Evolutionary conservation across 306 rosid species (phyloP).

Genomic region (Ochetophila trinervis): DNA sequence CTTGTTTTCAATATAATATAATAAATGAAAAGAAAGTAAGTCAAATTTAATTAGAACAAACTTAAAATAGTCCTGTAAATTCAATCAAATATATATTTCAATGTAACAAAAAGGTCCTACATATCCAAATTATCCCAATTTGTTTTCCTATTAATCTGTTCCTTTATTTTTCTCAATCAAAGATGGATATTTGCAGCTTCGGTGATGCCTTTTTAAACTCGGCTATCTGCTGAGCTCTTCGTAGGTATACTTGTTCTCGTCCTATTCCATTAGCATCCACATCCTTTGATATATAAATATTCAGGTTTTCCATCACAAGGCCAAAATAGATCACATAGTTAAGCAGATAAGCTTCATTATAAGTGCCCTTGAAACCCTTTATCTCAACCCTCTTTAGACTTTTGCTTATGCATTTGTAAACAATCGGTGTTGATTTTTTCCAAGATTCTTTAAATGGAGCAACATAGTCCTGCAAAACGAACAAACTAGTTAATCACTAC

Average conservation of each 20-base stretch:
- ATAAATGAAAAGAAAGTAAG: no score
- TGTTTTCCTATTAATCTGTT: no score
- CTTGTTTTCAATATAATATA: no score
- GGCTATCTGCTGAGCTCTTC: not conserved
- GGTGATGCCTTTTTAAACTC: not conserved
- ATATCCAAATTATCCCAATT: no score
- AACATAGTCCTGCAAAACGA: slow-evolving; percentile 21
- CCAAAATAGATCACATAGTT: slow-evolving; percentile 6
- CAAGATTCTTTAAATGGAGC: slow-evolving; percentile 14
- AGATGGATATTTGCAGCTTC: slow-evolving; percentile 12
- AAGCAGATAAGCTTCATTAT: slow-evolving; percentile 17
- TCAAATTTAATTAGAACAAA: no score
- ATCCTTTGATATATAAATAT: slow-evolving; percentile 2
- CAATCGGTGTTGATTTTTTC: not conserved
- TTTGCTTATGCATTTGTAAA: not conserved
- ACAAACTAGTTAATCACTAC: not conserved
- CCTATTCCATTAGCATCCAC: not conserved
- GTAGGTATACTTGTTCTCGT: not conserved
- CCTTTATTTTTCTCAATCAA: no score
- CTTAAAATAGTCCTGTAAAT: no score
- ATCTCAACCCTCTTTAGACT: slow-evolving; percentile 21
- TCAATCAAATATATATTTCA: no score
- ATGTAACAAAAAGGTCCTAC: no score
- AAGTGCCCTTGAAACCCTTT: slow-evolving; percentile 19
- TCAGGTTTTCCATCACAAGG: not conserved